Evolutionary conservation across 1,284 basidiomycete genomes (phyloP), one percentile per base, ranked within the genome.

Genomic region (Porogramme epimiltina): DNA sequence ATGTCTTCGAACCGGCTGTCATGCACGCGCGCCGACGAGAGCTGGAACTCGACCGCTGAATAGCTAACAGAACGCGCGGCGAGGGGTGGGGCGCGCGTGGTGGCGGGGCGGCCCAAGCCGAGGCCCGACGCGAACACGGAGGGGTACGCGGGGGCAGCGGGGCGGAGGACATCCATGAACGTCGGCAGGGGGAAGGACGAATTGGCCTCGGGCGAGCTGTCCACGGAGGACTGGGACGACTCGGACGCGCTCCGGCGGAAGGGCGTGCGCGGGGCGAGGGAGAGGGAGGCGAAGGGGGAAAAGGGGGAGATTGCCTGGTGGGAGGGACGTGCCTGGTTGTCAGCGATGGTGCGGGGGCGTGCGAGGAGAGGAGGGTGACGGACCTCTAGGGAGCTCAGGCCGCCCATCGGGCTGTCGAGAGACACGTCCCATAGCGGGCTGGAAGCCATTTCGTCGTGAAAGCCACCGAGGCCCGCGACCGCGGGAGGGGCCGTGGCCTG

Each of bases 141-240:
- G 33, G 37, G 60, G 47, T 49, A 60, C 41, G 51, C 61, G 38
- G 52, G 43, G 11, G 48, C 51, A 36, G 42, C 52, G 18, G 56
- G 55, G 20, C 52, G 47, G 38, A 59, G 51, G 40, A 62, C 44
- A 55, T 71, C 70, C 37, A 65, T 59, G 52, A 59, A 55, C 3
- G 63, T 60, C 39, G 66, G 63, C 40, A 78, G 60, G 46, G 78
- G 78, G 42, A 80, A 70, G 18, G 78, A 72, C 38, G 71, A 67
- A 5, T 66, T 51, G 5, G 74, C 59, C 59, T 81, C 79, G 19
- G 82, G 82, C 2, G 80, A 78, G 34, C 85, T 85, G 59, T 83
- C 80, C 41, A 80, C 53, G 9, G 82, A 84, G 3, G 80, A 82
- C 20, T 70, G 66, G 13, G 83, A 79, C 1, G 79, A 78, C 56